Percentiles rank a stretch among this genome's conserved stretches.
Conservation (phyloP, 495 filamentous ascomycete species). For the Achaetomiella virescens region DNA sequence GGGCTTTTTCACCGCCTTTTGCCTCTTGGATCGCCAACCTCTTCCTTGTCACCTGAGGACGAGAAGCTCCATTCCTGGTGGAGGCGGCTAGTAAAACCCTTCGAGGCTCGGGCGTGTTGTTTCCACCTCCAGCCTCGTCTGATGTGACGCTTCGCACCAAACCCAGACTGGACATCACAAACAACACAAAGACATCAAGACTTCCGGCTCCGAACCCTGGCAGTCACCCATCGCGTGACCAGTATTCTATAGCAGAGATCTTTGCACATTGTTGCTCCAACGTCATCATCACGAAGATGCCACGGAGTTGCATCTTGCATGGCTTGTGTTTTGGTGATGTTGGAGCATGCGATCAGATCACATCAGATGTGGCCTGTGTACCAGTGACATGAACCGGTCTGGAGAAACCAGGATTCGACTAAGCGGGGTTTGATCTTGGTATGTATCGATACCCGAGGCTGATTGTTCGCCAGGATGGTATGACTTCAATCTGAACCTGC, state of each 20-base stretch:
- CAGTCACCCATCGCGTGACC: no score
- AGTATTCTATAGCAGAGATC: neutral
- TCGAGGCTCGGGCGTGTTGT: slow-evolving; percentile 1
- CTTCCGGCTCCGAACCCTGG: no score
- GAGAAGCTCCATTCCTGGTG: slow-evolving; percentile 1
- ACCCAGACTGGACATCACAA: neutral
- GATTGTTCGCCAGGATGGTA: neutral
- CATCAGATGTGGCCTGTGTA: neutral
- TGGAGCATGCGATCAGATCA: neutral
- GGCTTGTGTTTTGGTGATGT: no score
- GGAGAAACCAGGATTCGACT: neutral
- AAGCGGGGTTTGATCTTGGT: slow-evolving; percentile 5
- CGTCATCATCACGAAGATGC: no score
- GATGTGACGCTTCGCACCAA: neutral
- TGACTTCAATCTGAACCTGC: neutral
- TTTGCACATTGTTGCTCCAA: no score
- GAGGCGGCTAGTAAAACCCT: neutral
- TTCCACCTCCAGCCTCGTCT: slow-evolving; percentile 3
- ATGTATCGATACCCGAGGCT: neutral
- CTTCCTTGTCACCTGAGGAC: neutral
- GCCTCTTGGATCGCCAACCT: neutral
- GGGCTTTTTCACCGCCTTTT: slow-evolving; percentile 14
- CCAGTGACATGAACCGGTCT: neutral
- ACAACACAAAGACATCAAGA: no score
- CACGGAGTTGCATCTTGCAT: no score